Evolutionary conservation across 495 filamentous ascomycete genomes (phyloP).

Genomic region (Hypomontagnella monticulosa): DNA sequence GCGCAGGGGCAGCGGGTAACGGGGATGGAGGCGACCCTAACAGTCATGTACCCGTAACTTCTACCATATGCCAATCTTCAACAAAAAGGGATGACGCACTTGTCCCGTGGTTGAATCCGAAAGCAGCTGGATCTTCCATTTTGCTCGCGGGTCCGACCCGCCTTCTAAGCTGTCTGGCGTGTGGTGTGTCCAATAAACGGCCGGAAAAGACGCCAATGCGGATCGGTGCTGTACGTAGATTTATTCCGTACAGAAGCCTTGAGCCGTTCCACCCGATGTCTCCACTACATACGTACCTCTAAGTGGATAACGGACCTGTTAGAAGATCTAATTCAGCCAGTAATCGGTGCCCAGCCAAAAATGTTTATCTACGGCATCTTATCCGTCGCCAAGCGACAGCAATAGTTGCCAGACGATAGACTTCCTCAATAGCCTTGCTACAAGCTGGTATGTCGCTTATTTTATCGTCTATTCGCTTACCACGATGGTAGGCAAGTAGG

Average conservation of each 20-base stretch:
- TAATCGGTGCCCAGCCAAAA: background rate
- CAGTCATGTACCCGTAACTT: background rate
- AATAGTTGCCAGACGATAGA: no score
- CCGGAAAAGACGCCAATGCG: slow-evolving; percentile 14
- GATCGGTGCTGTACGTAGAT: slow-evolving; percentile 13
- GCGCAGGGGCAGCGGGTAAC: no score
- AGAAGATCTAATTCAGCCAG: background rate
- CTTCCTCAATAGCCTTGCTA: no score
- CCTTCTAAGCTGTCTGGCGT: slow-evolving; percentile 15
- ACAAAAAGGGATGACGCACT: slow-evolving; percentile 36
- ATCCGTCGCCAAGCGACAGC: no score
- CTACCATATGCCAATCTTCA: slow-evolving; percentile 5
- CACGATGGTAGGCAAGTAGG: no score
- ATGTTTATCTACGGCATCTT: no score
- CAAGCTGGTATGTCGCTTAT: no score
- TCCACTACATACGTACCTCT: background rate
- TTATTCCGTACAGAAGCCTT: background rate
- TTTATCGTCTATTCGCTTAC: no score
- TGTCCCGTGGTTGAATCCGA: slow-evolving; percentile 10
- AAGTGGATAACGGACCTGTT: no score
- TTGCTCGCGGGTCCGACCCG: slow-evolving; percentile 21
- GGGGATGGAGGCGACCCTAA: no score
- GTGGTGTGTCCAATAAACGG: slow-evolving; percentile 25
- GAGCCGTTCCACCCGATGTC: slow-evolving; percentile 28
- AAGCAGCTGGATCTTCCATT: slow-evolving; percentile 16